Conservation (phyloP, 805 yeast species). For the Myxozyma mucilagina region DNA sequence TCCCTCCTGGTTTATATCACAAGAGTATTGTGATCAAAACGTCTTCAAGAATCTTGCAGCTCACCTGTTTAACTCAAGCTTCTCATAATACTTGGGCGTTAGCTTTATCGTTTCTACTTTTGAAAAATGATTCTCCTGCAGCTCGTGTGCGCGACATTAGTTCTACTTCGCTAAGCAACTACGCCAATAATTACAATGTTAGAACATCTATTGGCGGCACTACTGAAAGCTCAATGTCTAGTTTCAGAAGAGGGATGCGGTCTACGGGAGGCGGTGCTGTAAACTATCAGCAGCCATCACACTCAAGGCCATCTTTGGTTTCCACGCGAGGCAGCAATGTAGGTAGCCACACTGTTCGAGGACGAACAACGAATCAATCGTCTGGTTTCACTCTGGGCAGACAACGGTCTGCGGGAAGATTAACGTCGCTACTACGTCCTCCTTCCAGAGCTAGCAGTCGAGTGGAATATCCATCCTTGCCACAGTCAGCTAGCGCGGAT, state of each 20-base stretch:
- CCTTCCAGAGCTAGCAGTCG: constrained; percentile 2
- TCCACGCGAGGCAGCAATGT: neutral
- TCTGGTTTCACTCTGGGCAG: neutral
- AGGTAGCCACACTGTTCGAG: neutral
- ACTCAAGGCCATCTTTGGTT: neutral
- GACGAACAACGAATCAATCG: neutral
- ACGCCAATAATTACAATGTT: neutral
- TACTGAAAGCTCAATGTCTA: neutral
- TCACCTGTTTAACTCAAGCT: constrained; percentile 84
- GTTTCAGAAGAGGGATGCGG: neutral
- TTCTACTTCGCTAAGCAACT: neutral
- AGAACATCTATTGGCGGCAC: neutral
- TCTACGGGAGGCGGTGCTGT: neutral
- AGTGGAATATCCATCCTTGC: neutral
- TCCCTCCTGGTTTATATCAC: constrained; percentile 85
- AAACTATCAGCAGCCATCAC: neutral
- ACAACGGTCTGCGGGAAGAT: constrained; percentile 21
- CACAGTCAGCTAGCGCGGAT: neutral
- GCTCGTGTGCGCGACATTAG: neutral
- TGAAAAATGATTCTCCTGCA: neutral
- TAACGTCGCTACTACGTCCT: constrained; percentile 11
- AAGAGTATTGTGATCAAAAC: constrained; percentile 79
- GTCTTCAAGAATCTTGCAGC: constrained; percentile 61
- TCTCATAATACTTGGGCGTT: constrained; percentile 91
- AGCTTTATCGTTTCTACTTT: constrained; percentile 64